Percentiles rank a stretch among this genome's conserved stretches.
Evolutionary conservation across 2,329 filamentous ascomycete species (phyloP).

Genomic region (Neoarthrinium moseri): DNA sequence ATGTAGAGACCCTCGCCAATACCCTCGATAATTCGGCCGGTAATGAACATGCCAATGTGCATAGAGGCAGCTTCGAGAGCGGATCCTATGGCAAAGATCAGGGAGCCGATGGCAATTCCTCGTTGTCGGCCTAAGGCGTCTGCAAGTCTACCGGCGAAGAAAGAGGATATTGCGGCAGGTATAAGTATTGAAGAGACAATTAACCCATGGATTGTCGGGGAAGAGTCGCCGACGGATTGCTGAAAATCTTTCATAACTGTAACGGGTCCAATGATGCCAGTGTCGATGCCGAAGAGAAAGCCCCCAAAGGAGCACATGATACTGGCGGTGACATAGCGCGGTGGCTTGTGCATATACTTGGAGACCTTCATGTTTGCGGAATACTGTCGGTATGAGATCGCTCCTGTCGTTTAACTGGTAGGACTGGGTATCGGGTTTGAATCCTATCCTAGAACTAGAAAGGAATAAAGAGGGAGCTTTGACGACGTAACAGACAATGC

Average conservation of each 20-base stretch:
- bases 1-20: constrained; percentile 14
- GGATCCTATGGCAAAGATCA: constrained; percentile 11
- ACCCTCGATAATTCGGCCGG: constrained; percentile 12
- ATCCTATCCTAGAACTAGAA: too few relatives aligned
- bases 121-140: constrained; percentile 11
- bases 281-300: constrained; percentile 13
- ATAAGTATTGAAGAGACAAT: constrained; percentile 16
- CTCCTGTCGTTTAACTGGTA: too few relatives aligned
- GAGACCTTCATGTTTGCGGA: constrained; percentile 2
- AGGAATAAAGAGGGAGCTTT: too few relatives aligned
- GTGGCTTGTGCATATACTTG: neutral
- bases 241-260: constrained; percentile 12
- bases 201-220: constrained; percentile 12
- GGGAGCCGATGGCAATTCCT: constrained; percentile 10
- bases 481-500: too few relatives aligned
- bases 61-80: constrained; percentile 11
- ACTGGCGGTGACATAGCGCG: constrained; percentile 8
- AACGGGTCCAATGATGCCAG: constrained; percentile 14
- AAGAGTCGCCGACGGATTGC: constrained; percentile 8
- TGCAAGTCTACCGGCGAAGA: constrained; percentile 11
- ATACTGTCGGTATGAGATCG: too few relatives aligned
- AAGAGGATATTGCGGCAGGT: constrained; percentile 10
- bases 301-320: constrained; percentile 10
- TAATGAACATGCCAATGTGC: constrained; percentile 13
- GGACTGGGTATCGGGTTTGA: too few relatives aligned